Percentiles rank a stretch among this genome's conserved stretches.
Conservation (phyloP, 108 stramenopile genomes). For the Cyclotella atomus region DNA sequence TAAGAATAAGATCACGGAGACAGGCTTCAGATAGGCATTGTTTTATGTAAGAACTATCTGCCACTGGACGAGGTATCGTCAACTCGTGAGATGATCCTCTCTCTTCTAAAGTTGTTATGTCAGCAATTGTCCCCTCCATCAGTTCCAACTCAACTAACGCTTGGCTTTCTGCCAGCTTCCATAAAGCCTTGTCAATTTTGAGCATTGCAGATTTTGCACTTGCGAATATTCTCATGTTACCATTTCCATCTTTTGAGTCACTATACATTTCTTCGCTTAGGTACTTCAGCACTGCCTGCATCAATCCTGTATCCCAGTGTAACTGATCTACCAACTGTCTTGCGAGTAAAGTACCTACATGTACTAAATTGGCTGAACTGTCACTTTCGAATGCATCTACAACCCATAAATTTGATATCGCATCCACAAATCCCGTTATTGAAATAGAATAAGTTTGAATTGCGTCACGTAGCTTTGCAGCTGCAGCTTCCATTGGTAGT, state of each 20-base stretch:
- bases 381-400: not conserved
- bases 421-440: not conserved
- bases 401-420: not conserved
- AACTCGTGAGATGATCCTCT: not conserved
- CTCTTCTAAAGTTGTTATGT: not conserved
- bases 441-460: not conserved
- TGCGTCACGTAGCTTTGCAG: not conserved
- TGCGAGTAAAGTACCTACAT: slow-evolving; percentile 20
- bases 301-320: slow-evolving; percentile 19
- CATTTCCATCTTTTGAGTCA: not conserved
- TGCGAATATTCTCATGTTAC: slow-evolving; percentile 8
- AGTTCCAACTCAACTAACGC: slow-evolving; percentile 26
- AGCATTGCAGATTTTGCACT: slow-evolving; percentile 30
- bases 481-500: not conserved
- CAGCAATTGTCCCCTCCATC: not conserved
- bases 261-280: slow-evolving; percentile 33
- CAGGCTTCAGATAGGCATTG: not conserved
- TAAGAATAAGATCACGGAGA: slow-evolving; percentile 22
- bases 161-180: slow-evolving; percentile 39
- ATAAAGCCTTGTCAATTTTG: slow-evolving; percentile 36
- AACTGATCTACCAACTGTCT: slow-evolving; percentile 31
- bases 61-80: no score
- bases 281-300: slow-evolving; percentile 9
- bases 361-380: not conserved
- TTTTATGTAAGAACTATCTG: not conserved